phyloP scores from a whole-genome alignment of 139 green algal genomes.

The Bryopsis sp. region DNA sequence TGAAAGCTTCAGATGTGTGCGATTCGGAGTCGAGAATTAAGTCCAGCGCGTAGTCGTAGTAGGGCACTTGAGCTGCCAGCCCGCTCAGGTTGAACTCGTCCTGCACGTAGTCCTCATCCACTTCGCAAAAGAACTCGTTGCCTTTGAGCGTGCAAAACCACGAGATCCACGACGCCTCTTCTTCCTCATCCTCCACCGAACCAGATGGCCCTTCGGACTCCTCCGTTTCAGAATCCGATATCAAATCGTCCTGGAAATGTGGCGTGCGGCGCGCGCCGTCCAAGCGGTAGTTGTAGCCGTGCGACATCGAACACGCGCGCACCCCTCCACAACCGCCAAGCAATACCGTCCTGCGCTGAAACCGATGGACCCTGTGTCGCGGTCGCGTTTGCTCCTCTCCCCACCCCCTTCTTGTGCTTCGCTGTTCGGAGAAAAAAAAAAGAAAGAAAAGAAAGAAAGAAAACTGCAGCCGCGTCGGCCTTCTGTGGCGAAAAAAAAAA shows the following conservation, averaged over 20 bases:
- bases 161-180: conserved; percentile 68
- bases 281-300: neutral
- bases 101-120: conserved; percentile 82
- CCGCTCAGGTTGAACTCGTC: conserved; percentile 97
- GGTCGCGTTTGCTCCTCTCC: no score
- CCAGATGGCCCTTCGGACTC: conserved; percentile 35
- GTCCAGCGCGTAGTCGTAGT: conserved; percentile 97
- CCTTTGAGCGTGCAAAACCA: conserved; percentile 88
- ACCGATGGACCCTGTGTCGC: no score
- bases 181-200: conserved; percentile 74
- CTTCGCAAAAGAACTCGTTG: conserved; percentile 82
- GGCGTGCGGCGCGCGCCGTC: neutral
- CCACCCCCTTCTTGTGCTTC: no score
- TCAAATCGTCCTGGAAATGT: conserved; percentile 22
- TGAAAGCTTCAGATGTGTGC: conserved; percentile 65
- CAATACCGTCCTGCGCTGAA: no score
- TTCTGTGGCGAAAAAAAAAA: no score
- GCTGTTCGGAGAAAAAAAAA: no score
- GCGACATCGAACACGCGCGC: no score
- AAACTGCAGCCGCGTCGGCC: no score
- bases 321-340: no score
- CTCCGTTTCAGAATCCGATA: conserved; percentile 40
- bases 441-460: no score
- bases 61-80: conserved; percentile 80
- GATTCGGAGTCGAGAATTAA: conserved; percentile 90